Conservation (phyloP, 139 green algal genomes). For the Chlamydomonas sphaeroides region DNA sequence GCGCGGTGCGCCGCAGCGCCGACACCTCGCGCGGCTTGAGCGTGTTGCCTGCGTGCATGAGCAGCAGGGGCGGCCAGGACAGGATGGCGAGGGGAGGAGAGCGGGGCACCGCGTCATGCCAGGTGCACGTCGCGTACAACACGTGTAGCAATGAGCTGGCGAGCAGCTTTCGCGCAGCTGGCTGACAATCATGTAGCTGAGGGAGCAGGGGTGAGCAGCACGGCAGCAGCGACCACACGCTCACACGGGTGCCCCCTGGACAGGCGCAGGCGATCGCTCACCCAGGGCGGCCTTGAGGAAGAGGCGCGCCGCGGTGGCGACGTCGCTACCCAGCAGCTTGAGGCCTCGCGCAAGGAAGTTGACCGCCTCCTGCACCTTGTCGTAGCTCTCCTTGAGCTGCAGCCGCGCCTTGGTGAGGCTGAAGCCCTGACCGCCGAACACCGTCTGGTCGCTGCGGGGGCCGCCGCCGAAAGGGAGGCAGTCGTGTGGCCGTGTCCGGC, state of each 20-base stretch:
- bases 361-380: conserved; percentile 80
- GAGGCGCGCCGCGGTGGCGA: conserved; percentile 64
- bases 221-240: no score
- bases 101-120: no score
- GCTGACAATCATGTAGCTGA: no score
- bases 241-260: no score
- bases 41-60: conserved; percentile 68
- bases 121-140: no score
- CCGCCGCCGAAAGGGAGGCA: not conserved
- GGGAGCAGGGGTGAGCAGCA: no score
- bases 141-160: no score
- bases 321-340: conserved; percentile 81
- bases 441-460: conserved; percentile 66
- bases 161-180: no score
- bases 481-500: no score
- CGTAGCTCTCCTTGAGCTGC: conserved; percentile 66
- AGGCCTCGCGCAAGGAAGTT: conserved; percentile 86
- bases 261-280: no score
- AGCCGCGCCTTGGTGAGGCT: conserved; percentile 69
- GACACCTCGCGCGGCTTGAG: conserved; percentile 92
- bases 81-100: not conserved
- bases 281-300: conserved; percentile 80
- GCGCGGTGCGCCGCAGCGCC: conserved; percentile 88
- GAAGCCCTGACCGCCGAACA: conserved; percentile 78
- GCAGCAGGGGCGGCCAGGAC: not conserved